Evolutionary conservation across 2,329 filamentous ascomycete species (phyloP).

Genomic region (Plectosphaerella plurivora): DNA sequence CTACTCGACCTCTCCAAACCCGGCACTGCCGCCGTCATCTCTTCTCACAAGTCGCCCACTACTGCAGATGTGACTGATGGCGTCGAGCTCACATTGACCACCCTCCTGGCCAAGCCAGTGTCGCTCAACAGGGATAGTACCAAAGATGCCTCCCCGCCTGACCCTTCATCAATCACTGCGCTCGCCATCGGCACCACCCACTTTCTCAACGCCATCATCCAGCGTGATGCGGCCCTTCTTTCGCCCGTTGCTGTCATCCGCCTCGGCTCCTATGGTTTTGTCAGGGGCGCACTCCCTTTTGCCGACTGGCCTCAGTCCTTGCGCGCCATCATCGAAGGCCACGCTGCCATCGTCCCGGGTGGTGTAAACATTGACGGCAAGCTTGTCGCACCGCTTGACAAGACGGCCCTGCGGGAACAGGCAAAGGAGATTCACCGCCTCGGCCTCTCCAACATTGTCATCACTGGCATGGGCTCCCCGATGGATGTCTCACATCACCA

Average conservation of each 20-base stretch:
- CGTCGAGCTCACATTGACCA: constrained; percentile 38
- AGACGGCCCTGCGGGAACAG: constrained; percentile 8
- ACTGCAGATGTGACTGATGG: constrained; percentile 42
- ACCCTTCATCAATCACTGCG: constrained; percentile 34
- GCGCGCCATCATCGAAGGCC: constrained; percentile 21
- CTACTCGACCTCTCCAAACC: constrained; percentile 31
- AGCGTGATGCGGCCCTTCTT: constrained; percentile 43
- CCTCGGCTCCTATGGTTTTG: constrained; percentile 46
- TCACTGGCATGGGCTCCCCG: constrained; percentile 54
- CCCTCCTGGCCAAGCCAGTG: constrained; percentile 28
- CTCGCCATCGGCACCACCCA: constrained; percentile 53
- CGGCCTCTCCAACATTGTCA: constrained; percentile 37
- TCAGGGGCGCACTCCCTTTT: constrained; percentile 44
- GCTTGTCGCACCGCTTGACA: constrained; percentile 11
- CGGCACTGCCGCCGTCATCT: constrained; percentile 8
- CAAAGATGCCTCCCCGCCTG: constrained; percentile 13
- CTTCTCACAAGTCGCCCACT: constrained; percentile 39
- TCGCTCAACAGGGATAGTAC: background rate
- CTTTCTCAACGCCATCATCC: constrained; percentile 55
- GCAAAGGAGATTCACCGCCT: constrained; percentile 15
- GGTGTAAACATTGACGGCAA: constrained; percentile 16
- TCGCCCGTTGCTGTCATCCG: constrained; percentile 49
- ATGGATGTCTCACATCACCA: constrained; percentile 49
- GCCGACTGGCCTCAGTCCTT: constrained; percentile 50
- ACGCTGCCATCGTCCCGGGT: constrained; percentile 13